A percentile compares a stretch with the other conserved stretches of the same genome.
phyloP scores from a whole-genome alignment of 345 rosid species.

The Brassica carinata region DNA sequence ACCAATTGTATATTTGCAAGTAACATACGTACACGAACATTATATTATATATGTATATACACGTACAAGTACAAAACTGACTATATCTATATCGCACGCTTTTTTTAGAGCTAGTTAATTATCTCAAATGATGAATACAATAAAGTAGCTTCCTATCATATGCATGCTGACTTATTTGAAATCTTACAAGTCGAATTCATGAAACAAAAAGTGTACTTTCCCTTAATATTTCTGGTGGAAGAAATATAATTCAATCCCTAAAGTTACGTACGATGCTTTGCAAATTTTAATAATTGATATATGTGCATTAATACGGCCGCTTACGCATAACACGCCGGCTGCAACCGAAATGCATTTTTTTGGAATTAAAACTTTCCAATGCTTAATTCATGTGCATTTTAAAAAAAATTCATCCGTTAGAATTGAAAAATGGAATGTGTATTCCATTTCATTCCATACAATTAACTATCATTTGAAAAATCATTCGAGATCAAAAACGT shows the following conservation, averaged over 20 bases:
- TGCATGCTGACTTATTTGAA: slow-evolving; percentile 40
- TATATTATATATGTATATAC: background rate
- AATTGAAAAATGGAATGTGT: too few species aligned
- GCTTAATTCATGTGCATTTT: too few species aligned
- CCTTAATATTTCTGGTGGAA: slow-evolving; percentile 25
- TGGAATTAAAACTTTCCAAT: too few species aligned
- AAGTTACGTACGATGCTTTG: slow-evolving; percentile 38
- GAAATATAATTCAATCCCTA: slow-evolving; percentile 33
- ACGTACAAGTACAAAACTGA: slow-evolving; percentile 13
- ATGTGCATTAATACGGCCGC: slow-evolving; percentile 28
- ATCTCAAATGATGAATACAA: slow-evolving; percentile 39
- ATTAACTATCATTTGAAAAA: too few species aligned
- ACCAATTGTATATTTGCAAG: slow-evolving; percentile 4
- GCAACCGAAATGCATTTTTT: too few species aligned
- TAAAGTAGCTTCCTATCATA: slow-evolving; percentile 35
- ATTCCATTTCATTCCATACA: too few species aligned
- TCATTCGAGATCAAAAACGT: too few species aligned
- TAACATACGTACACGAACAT: slow-evolving; percentile 1
- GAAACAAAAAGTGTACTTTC: slow-evolving; percentile 29
- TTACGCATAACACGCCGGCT: slow-evolving; percentile 19
- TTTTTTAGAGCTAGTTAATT: slow-evolving; percentile 32
- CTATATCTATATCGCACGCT: slow-evolving; percentile 43
- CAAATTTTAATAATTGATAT: slow-evolving; percentile 40
- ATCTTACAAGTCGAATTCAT: slow-evolving; percentile 31
- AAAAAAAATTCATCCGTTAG: too few species aligned